phyloP scores from a whole-genome alignment of 2,329 filamentous ascomycete genomes.

The Fusarium drepaniforme region DNA sequence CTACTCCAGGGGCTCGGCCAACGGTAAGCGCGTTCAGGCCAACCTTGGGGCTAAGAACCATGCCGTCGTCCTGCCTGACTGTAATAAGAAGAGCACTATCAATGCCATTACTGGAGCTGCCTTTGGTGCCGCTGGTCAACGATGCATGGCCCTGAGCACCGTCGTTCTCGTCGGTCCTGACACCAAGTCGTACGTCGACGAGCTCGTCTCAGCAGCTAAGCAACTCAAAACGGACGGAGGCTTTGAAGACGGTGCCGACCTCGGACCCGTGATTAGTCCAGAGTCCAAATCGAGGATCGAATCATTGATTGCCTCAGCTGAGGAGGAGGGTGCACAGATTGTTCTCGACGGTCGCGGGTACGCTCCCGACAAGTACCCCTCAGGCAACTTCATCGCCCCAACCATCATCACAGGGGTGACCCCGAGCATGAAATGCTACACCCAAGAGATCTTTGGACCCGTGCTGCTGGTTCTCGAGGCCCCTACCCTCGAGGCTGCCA shows the following conservation, averaged over 20 bases:
- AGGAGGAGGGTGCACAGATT: conserved; percentile 37
- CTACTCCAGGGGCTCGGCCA: conserved; percentile 74
- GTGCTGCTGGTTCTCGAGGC: conserved; percentile 51
- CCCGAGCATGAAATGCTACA: conserved; percentile 52
- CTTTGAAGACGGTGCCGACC: conserved; percentile 37
- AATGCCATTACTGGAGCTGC: conserved; percentile 76
- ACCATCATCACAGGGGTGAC: conserved; percentile 51
- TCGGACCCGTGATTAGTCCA: conserved; percentile 40
- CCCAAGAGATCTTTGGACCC: conserved; percentile 52
- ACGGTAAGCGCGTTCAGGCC: conserved; percentile 77
- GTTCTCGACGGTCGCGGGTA: conserved; percentile 39
- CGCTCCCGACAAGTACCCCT: conserved; percentile 35
- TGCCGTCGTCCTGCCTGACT: conserved; percentile 74
- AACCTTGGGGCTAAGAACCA: conserved; percentile 80
- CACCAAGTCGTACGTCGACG: conserved; percentile 70
- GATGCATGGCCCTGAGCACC: conserved; percentile 77
- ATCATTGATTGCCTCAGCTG: conserved; percentile 34
- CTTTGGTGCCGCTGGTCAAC: conserved; percentile 76
- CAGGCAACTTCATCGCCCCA: conserved; percentile 60
- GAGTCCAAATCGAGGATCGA: conserved; percentile 37
- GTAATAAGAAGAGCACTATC: conserved; percentile 76
- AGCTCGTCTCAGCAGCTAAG: conserved; percentile 73
- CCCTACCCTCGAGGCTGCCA: conserved; percentile 50
- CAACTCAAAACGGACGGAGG: conserved; percentile 51
- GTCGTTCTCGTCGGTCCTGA: conserved; percentile 75